A percentile compares a stretch with the other conserved stretches of the same genome.
Conservation (phyloP, 192 early-diverging fungal species). For the Thamnidium elegans region DNA sequence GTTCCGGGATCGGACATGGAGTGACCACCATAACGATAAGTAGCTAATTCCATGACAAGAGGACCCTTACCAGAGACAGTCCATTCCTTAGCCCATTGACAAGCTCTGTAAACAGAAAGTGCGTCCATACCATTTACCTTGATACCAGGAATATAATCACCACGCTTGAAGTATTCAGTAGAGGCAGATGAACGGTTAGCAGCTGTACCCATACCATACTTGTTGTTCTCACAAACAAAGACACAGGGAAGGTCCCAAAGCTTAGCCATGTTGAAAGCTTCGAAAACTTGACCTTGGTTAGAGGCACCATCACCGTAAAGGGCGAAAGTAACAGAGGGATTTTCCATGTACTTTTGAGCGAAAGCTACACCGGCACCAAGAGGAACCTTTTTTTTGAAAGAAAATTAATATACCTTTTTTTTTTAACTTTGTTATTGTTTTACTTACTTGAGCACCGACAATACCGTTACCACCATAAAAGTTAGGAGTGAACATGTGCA, state of each 20-base stretch:
- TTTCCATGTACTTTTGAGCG: constrained; percentile 86
- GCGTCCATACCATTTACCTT: constrained; percentile 92
- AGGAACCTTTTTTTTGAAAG: constrained; percentile 46
- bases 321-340: constrained; percentile 79
- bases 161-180: constrained; percentile 92
- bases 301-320: constrained; percentile 98
- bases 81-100: constrained; percentile 83
- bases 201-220: constrained; percentile 97
- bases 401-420: background rate
- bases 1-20: constrained; percentile 99
- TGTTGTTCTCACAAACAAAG: constrained; percentile 99
- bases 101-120: constrained; percentile 86
- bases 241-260: constrained; percentile 91
- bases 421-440: constrained; percentile 14
- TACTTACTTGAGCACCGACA: constrained; percentile 84
- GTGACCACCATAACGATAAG: constrained; percentile 99
- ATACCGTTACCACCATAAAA: constrained; percentile 99
- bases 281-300: constrained; percentile 98
- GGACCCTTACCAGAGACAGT: constrained; percentile 81
- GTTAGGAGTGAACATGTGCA: constrained; percentile 97
- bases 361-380: constrained; percentile 85
- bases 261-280: constrained; percentile 99
- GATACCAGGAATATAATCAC: constrained; percentile 96
- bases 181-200: constrained; percentile 87
- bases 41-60: constrained; percentile 91